Conservation (phyloP, 331 rosid genomes). For the Telfairia occidentalis region DNA sequence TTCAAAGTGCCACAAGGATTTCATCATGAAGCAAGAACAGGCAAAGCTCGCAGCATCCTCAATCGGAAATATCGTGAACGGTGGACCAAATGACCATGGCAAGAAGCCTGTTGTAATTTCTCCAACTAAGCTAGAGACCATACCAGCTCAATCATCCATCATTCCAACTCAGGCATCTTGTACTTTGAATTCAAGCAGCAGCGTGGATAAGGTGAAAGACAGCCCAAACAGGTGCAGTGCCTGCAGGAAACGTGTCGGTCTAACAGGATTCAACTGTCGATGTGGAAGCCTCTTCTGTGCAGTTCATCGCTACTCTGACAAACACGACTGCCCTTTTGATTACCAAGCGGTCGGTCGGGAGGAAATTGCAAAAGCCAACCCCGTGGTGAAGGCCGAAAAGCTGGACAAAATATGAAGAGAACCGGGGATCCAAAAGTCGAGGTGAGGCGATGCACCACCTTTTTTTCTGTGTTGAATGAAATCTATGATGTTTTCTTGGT, state of each 20-base stretch:
- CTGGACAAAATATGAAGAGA: slow-evolving; percentile 25
- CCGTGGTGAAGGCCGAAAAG: slow-evolving; percentile 32
- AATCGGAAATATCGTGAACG: slow-evolving; percentile 22
- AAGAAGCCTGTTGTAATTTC: slow-evolving; percentile 11
- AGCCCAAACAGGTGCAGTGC: slow-evolving; percentile 26
- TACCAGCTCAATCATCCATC: slow-evolving; percentile 2
- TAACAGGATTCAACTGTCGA: slow-evolving; percentile 32
- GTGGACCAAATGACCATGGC: slow-evolving; percentile 13
- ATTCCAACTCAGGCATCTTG: slow-evolving; percentile 17
- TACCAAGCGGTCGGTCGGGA: slow-evolving; percentile 22
- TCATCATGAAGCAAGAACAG: slow-evolving; percentile 29
- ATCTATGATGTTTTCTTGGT: background rate
- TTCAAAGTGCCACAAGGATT: slow-evolving; percentile 45
- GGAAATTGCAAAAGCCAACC: slow-evolving; percentile 38
- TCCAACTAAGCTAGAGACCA: background rate
- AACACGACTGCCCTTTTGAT: slow-evolving; percentile 27
- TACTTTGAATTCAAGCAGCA: background rate
- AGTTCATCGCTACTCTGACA: slow-evolving; percentile 30
- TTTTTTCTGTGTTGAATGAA: background rate
- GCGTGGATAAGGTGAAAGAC: slow-evolving; percentile 27
- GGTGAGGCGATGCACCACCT: background rate
- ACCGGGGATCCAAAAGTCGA: background rate
- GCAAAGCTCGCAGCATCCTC: slow-evolving; percentile 32
- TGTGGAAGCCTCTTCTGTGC: slow-evolving; percentile 34
- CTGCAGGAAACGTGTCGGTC: slow-evolving; percentile 35